Evolutionary conservation across 2,329 filamentous ascomycete species (phyloP), one percentile per base, ranked within the genome.

Genomic region (Orbilia blumenaviensis): DNA sequence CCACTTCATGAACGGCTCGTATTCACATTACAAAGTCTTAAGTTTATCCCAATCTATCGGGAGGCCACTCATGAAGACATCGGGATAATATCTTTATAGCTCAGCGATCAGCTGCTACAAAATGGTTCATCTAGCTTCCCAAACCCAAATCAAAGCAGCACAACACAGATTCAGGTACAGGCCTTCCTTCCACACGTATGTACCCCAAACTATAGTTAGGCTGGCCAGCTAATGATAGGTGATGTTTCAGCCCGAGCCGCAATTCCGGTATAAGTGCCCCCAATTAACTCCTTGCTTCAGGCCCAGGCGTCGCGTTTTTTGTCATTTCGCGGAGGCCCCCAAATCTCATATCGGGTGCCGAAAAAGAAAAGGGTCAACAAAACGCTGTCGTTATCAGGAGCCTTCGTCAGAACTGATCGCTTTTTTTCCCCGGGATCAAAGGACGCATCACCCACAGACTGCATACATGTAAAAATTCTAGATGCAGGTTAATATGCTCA

Each of bases 401-500:
- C 46, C 25, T 54, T n/a, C 32, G 9, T 6, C 2, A 60, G 36
- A 25, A 58, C 42, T 38, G 27, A 29, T 34, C 36, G 52, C 63
- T 48, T 56, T 52, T 46, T 46, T 41, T n/a, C n/a, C 29, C 21
- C 64, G 44, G 66, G 66, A 69, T 69, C 66, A 69, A 69, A 69
- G 36, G 18, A 29, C 27, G 42, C 66, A 69, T 9, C n/a, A n/a
- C n/a, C 27, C 16, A 32, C 36, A 7, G 16, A 32, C 64, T 68
- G 52, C 52, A 44, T 42, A 68, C 54, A 54, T 68, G 64, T 44
- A 48, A 61, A 34, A 16, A 52, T 60, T 68, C 54, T 21, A 48
- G 48, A 46, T 34, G 58, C 25, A 50, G 25, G 12, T 14, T 54
- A n/a, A n/a, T n/a, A n/a, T n/a, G n/a, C 25, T 69, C 66, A 71